Evolutionary conservation across 106 monocot genomes (phyloP).

Genomic region (Allium fistulosum): DNA sequence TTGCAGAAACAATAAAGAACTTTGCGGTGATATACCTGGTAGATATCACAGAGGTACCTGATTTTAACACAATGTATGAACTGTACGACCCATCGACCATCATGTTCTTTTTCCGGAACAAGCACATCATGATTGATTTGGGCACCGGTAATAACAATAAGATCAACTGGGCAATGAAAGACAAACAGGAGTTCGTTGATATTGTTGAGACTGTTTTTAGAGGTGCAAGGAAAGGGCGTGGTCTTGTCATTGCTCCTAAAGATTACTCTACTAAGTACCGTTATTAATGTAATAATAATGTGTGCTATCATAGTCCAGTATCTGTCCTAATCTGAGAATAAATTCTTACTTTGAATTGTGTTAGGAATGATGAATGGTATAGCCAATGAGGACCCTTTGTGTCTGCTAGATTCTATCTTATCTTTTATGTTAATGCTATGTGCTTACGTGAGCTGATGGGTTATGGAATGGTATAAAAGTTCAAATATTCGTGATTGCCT

Average conservation of each 20-base stretch:
- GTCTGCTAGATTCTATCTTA: too few relatives aligned
- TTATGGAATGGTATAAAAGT: too few relatives aligned
- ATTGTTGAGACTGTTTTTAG: conserved; percentile 54
- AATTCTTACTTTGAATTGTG: too few relatives aligned
- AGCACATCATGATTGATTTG: conserved; percentile 68
- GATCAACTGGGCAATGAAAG: conserved; percentile 80
- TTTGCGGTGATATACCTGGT: conserved; percentile 68
- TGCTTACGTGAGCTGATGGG: too few relatives aligned
- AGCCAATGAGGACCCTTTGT: too few relatives aligned
- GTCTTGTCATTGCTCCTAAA: conserved; percentile 68
- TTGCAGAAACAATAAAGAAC: conserved; percentile 73
- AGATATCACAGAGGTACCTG: conserved; percentile 69
- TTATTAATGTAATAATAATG: conserved; percentile 19
- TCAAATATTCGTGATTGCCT: too few relatives aligned
- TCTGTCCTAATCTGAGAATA: too few relatives aligned
- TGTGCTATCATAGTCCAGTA: neutral
- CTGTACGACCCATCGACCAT: conserved; percentile 64
- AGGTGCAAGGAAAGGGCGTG: conserved; percentile 66
- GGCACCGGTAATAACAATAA: conserved; percentile 83
- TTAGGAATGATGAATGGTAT: too few relatives aligned
- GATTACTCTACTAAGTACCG: conserved; percentile 80
- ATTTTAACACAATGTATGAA: conserved; percentile 77
- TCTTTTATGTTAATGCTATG: too few relatives aligned
- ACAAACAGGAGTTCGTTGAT: conserved; percentile 73
- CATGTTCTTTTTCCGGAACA: conserved; percentile 76